A percentile compares a stretch with the other conserved stretches of the same genome.
phyloP scores from a whole-genome alignment of 192 early-diverging fungal genomes.

The Lunasporangiospora selenospora region DNA sequence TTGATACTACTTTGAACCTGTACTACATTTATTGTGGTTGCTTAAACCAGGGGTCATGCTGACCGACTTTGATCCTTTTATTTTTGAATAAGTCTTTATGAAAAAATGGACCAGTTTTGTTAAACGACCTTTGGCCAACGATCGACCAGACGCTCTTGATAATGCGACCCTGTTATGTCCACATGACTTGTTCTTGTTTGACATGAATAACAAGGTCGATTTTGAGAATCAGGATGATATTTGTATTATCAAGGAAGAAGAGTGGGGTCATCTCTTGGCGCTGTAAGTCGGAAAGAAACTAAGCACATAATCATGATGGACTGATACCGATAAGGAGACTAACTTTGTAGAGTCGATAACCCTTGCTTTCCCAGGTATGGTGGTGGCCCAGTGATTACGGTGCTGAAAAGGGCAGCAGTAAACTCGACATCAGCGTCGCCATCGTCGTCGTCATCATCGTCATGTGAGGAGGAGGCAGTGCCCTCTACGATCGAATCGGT shows the following conservation, averaged over 20 bases:
- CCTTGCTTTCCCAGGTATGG: conserved; percentile 18
- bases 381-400: conserved; percentile 8
- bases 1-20: too few relatives aligned
- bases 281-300: conserved; percentile 5
- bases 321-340: neutral
- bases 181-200: conserved; percentile 18
- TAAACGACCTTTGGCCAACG: conserved; percentile 9
- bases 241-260: conserved; percentile 5
- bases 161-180: conserved; percentile 15
- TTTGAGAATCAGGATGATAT: conserved; percentile 4
- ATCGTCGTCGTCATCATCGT: too few relatives aligned
- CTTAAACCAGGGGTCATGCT: neutral
- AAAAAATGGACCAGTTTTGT: conserved; percentile 22
- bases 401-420: neutral
- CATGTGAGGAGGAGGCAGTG: too few relatives aligned
- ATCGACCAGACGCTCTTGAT: conserved; percentile 10
- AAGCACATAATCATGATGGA: neutral
- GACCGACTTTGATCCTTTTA: neutral
- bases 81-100: neutral
- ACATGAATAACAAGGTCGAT: conserved; percentile 10
- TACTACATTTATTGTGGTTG: neutral
- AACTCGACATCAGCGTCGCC: too few relatives aligned
- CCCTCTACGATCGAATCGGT: too few relatives aligned
- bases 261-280: conserved; percentile 16
- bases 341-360: neutral